Percentiles rank a stretch among this genome's conserved stretches.
phyloP scores from a whole-genome alignment of 805 yeast species.

The Lipomyces sp. region DNA sequence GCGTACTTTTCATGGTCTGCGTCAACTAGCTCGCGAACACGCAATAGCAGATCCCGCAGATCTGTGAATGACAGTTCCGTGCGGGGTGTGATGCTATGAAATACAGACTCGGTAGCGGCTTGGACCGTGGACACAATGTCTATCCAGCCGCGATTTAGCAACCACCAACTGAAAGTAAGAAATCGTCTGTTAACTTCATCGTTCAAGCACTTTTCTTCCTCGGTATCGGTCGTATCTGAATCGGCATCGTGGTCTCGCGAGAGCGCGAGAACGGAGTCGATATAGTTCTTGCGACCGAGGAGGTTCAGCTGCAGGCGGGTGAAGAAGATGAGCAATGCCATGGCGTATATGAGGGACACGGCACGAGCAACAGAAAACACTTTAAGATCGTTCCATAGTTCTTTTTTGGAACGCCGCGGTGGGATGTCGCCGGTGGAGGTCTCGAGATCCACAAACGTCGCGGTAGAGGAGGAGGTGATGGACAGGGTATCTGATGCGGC shows the following conservation, averaged over 20 bases:
- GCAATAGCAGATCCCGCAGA: constrained; percentile 48
- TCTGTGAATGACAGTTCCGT: constrained; percentile 64
- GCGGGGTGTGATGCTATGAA: constrained; percentile 55
- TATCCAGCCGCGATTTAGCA: constrained; percentile 81
- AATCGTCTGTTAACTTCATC: constrained; percentile 65
- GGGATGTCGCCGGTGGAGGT: constrained; percentile 24
- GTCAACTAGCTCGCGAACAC: constrained; percentile 37
- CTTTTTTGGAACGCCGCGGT: constrained; percentile 48
- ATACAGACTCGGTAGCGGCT: constrained; percentile 55
- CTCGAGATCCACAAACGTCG: constrained; percentile 13
- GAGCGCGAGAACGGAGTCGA: constrained; percentile 57
- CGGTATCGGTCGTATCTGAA: constrained; percentile 33
- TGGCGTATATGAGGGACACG: constrained; percentile 64
- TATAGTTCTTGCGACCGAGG: constrained; percentile 79
- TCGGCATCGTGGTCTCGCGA: constrained; percentile 2
- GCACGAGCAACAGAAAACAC: constrained; percentile 69
- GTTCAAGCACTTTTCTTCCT: constrained; percentile 26
- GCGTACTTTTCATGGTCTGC: constrained; percentile 3
- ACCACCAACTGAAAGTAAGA: constrained; percentile 89
- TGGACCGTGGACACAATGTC: constrained; percentile 53
- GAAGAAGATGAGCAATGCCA: constrained; percentile 67
- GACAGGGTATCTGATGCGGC: constrained; percentile 13
- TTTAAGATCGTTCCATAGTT: constrained; percentile 83
- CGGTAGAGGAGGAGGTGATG: constrained; percentile 20
- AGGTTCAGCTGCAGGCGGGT: constrained; percentile 85